Base-by-base conservation (phyloP, 495 filamentous ascomycete genomes). In the Cetradonia linearis region DNA sequence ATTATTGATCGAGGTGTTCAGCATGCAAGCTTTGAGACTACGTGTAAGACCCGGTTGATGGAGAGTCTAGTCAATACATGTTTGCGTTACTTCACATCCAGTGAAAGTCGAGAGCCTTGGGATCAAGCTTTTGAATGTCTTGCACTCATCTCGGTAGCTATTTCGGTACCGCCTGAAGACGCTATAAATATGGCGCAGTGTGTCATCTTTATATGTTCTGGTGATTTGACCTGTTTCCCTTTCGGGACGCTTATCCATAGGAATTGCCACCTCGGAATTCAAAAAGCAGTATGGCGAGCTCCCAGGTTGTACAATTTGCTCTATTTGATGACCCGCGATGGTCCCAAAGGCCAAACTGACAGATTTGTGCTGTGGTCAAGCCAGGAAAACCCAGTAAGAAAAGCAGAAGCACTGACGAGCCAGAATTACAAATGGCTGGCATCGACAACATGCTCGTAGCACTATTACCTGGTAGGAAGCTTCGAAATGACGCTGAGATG, bases 171-270 rank as follows among this genome's bases (percentile, higher is more conserved):
- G 13, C 8, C 40, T 3, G 53, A 56, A 14, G 53, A 37, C 18
- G 18, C 37, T 20, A 14, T 56, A 2, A 2, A 23, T 1, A 25
- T 9, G 5, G 23, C n/a, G 3, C n/a, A 28, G 2, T 34, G 40
- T 14, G 8, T 56, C 7, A 56, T 56, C 34, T 56, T 56, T 42
- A 40, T 56, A 23, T 40, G 34, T 38, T 56, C 53, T 27, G 53
- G 53, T n/a, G 53, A 56, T 27, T 7, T 56, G 23, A 27, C 53
- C 5, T 34, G 33, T n/a, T 56, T 56, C 27, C 53, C 53, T 0
- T 40, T 56, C 20, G 11, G 23, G 10, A 27, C 33, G 1, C 13
- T 56, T 3, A 20, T 56, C 7, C 25, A 6, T 23, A 18, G 25
- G 2, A 16, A 25, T 16, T 5, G 23, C 13, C 33, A 37, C 18